phyloP scores from a whole-genome alignment of 2,329 filamentous ascomycete genomes.

The Mycosphaerella arachidis region DNA sequence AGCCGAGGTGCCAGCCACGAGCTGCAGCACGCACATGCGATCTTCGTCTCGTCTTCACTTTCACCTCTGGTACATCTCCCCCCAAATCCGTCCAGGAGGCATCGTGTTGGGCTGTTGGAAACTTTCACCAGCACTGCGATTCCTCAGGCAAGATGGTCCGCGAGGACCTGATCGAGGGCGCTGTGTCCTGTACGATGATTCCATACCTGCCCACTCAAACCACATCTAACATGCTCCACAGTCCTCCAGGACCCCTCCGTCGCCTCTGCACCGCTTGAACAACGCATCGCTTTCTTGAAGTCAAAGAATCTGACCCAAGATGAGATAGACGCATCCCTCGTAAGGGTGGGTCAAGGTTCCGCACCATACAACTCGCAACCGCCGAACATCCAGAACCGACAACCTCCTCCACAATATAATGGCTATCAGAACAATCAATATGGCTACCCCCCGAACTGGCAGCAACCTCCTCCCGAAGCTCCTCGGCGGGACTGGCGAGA shows the following conservation, averaged over 20 bases:
- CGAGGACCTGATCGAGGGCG: conserved; percentile 85
- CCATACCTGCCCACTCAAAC: neutral
- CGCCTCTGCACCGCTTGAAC: conserved; percentile 82
- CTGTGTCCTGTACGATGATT: conserved; percentile 42
- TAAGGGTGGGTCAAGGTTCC: conserved; percentile 62
- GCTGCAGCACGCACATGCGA: neutral
- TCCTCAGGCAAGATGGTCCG: conserved; percentile 67
- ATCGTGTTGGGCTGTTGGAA: neutral
- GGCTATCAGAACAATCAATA: conserved; percentile 34
- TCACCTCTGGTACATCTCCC: neutral
- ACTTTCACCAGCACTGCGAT: neutral
- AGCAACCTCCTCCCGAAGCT: conserved; percentile 52
- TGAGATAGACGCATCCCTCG: conserved; percentile 81
- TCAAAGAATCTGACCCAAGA: conserved; percentile 97
- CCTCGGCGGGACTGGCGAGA: conserved; percentile 93
- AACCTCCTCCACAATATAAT: conserved; percentile 32
- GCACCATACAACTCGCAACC: conserved; percentile 42
- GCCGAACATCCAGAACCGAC: conserved; percentile 38
- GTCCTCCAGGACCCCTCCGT: conserved; percentile 92
- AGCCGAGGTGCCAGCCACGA: conserved; percentile 11
- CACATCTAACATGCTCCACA: conserved; percentile 41
- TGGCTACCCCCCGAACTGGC: conserved; percentile 44
- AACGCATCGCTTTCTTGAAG: conserved; percentile 84
- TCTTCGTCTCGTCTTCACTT: neutral
- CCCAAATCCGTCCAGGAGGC: neutral